Evolutionary conservation across 2,329 filamentous ascomycete genomes (phyloP).

Genomic region (Colletotrichum sansevieriae): DNA sequence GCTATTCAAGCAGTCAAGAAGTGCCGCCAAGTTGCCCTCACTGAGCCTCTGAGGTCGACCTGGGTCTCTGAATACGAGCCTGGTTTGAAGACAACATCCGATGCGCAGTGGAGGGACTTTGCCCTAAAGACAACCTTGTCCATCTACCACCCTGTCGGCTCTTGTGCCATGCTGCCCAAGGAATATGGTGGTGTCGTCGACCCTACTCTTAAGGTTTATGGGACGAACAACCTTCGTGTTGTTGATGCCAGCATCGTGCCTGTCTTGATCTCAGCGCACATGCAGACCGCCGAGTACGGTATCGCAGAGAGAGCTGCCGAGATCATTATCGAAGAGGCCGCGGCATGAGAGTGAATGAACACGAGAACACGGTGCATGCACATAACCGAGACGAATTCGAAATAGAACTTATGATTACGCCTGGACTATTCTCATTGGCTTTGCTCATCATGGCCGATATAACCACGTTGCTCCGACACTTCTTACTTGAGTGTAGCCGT

Average conservation of each 20-base stretch:
- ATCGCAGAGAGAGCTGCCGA: constrained; percentile 61
- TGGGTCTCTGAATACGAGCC: constrained; percentile 53
- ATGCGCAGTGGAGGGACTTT: constrained; percentile 42
- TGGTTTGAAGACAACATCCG: constrained; percentile 42
- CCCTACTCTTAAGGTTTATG: constrained; percentile 59
- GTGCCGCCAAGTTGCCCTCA: constrained; percentile 47
- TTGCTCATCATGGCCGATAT: no score
- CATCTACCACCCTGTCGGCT: constrained; percentile 58
- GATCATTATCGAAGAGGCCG: constrained; percentile 43
- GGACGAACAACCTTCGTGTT: constrained; percentile 58
- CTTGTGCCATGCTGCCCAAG: constrained; percentile 60
- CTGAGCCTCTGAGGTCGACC: constrained; percentile 47
- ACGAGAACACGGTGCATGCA: no score
- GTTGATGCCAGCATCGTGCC: constrained; percentile 53
- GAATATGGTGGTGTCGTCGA: constrained; percentile 61
- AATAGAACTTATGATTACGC: no score
- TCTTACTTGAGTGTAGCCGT: no score
- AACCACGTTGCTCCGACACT: no score
- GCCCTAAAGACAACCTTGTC: constrained; percentile 39
- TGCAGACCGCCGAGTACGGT: constrained; percentile 66
- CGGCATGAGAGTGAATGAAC: background rate
- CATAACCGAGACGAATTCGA: no score
- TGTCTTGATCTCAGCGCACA: constrained; percentile 60
- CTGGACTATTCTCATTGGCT: no score
- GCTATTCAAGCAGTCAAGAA: constrained; percentile 50